Conservation (phyloP, 1,284 basidiomycete genomes). For the Tetrapyrgos nigripes region DNA sequence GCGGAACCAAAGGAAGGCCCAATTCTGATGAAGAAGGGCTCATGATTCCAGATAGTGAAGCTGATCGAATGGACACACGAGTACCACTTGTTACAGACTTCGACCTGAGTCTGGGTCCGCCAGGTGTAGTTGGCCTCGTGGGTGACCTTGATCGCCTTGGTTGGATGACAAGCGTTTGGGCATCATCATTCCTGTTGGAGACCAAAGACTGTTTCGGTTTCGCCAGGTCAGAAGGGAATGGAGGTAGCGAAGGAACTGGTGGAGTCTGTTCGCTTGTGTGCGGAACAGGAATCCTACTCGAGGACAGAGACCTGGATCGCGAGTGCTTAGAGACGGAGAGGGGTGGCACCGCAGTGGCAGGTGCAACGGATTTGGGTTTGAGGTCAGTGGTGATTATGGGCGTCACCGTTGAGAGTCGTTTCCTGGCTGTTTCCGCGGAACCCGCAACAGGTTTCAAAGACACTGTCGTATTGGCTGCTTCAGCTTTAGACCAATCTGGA, state of each 20-base stretch:
- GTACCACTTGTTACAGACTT: background rate
- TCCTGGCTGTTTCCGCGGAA: background rate
- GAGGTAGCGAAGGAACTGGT: background rate
- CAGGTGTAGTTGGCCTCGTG: background rate
- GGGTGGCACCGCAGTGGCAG: background rate
- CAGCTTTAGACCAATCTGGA: background rate
- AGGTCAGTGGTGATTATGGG: background rate
- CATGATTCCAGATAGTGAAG: background rate
- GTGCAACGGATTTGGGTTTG: background rate
- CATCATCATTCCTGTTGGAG: background rate
- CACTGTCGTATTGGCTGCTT: background rate
- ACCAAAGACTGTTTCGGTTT: too few species aligned
- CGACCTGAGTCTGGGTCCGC: background rate
- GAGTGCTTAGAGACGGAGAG: background rate
- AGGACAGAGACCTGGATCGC: background rate
- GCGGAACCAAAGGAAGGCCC: background rate
- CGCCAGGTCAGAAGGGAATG: background rate
- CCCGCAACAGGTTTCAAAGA: background rate
- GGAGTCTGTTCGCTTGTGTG: background rate
- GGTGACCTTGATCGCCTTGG: background rate
- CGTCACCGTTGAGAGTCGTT: background rate
- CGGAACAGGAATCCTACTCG: background rate
- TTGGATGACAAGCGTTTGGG: background rate
- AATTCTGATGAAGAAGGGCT: too few species aligned
- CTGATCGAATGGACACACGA: background rate